These are phyloP conservation scores for Pleurotus pulmonarius DNA, from an alignment of 768 basidiomycete species.

Conservation along the genomic window DNA sequence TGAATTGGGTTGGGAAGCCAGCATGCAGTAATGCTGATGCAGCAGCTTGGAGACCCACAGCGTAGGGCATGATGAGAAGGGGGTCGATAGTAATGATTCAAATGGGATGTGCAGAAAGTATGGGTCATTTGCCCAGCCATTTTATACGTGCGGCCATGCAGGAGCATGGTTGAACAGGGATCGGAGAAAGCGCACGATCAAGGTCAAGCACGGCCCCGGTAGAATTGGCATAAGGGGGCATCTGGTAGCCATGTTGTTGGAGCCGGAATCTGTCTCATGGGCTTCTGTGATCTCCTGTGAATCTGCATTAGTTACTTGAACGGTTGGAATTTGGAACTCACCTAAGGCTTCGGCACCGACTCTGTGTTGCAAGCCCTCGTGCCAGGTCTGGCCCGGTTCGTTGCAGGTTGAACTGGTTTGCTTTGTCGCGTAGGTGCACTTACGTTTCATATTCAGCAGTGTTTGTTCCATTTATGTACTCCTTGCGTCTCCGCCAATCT, in stretches of 20 bases:
- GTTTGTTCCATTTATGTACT: neutral
- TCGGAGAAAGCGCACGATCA: constrained; percentile 7
- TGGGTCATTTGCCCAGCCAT: constrained; percentile 5
- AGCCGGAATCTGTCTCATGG: constrained; percentile 6
- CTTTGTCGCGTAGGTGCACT: too few relatives aligned
- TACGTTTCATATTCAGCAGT: neutral
- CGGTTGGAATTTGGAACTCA: constrained; percentile 1
- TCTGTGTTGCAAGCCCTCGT: neutral
- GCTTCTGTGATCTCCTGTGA: constrained; percentile 1
- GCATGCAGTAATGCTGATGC: constrained; percentile 47
- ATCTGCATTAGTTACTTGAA: neutral
- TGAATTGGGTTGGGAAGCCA: constrained; percentile 45
- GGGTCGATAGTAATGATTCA: constrained; percentile 21
- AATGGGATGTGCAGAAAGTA: constrained; percentile 6
- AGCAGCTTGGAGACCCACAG: constrained; percentile 45
- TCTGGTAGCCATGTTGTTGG: constrained; percentile 5
- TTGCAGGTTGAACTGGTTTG: neutral
- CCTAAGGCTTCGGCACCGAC: neutral
- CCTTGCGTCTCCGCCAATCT: neutral
- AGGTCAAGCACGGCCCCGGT: constrained; percentile 5
- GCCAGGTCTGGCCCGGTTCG: neutral
- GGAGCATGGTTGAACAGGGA: neutral
- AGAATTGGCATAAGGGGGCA: neutral
- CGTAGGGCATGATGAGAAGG: constrained; percentile 46
- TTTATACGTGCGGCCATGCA: constrained; percentile 8